A percentile compares a stretch with the other conserved stretches of the same genome.
Evolutionary conservation across 2,329 filamentous ascomycete species (phyloP).

Genomic region (Harringtonia lauricola): DNA sequence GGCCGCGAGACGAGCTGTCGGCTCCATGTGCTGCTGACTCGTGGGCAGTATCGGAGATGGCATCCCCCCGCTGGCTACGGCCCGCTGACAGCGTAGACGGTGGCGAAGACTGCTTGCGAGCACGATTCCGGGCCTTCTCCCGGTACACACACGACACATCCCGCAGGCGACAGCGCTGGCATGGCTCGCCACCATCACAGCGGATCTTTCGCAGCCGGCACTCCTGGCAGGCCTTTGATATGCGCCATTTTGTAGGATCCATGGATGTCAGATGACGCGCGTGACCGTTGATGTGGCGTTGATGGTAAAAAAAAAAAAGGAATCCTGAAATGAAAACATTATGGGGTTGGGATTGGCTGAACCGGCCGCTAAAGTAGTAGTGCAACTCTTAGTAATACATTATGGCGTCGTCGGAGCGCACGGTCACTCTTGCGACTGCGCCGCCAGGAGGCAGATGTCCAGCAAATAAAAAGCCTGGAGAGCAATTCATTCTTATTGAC

Average conservation of each 20-base stretch:
- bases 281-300: too few species aligned
- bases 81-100: not conserved
- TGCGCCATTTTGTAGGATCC: conserved; percentile 10
- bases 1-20: not conserved
- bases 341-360: too few species aligned
- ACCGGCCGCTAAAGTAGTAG: too few species aligned
- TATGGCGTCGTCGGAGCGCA: too few species aligned
- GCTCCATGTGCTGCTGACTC: not conserved
- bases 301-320: too few species aligned
- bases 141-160: conserved; percentile 10
- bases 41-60: too few species aligned
- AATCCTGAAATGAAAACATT: too few species aligned
- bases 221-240: conserved; percentile 12
- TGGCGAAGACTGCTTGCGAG: conserved; percentile 2
- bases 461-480: too few species aligned
- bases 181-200: conserved; percentile 11
- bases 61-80: not conserved
- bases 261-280: conserved; percentile 1
- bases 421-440: too few species aligned
- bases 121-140: conserved; percentile 11
- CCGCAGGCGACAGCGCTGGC: conserved; percentile 9
- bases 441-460: too few species aligned
- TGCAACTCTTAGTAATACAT: too few species aligned
- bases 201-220: conserved; percentile 11
- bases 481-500: too few species aligned